Base-by-base conservation (phyloP, 2,329 filamentous ascomycete genomes). In the Fusarium sp. region DNA sequence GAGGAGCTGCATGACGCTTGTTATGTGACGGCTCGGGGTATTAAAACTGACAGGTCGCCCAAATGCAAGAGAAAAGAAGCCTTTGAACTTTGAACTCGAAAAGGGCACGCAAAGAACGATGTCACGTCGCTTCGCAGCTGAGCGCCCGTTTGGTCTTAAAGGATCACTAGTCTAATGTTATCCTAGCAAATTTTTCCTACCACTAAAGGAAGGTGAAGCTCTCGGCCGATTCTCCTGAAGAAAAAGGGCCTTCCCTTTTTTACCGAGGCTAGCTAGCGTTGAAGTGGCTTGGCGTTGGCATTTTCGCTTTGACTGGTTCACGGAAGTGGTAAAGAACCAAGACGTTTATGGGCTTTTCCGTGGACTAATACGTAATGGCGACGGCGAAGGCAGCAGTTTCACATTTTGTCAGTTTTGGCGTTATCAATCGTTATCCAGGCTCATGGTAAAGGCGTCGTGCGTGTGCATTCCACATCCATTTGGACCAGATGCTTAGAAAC, bases 91-190 rank as follows among this genome's bases (percentile, higher is more conserved):
- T 7, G 28, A 31, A 13, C 13, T 31, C 28, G 28, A 31, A 14
- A 38, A 33, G 44, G 53, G 62, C 60, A 60, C 60, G 11, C 60
- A 31, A n/a, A 11, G 7, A 24, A 28, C 61, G 61, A 65, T 65
- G 61, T 66, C 7, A 65, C 62, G 17, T 65, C 54, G 53, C 46
- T 40, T 17, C 33, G 36, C 20, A 48, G 26, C 31, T 54, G 42
- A 54, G 31, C n/a, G 26, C 62, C 28, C 42, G 18, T 48, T 39
- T 14, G 20, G 31, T 36, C 17, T 46, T 42, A 40, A 48, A 26
- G 34, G 28, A 20, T 48, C 18, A 14, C 22, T 38, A 38, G 33
- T 38, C 20, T 34, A 14, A 36, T 36, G 42, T 14, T 6, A 65
- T 26, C 62, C 62, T 44, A 48, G 42, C 4, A 28, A 17, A 40